These are phyloP conservation scores for Gamsiella multidivaricata DNA, from an alignment of 192 early-diverging fungal species.

Conservation along the genomic window DNA sequence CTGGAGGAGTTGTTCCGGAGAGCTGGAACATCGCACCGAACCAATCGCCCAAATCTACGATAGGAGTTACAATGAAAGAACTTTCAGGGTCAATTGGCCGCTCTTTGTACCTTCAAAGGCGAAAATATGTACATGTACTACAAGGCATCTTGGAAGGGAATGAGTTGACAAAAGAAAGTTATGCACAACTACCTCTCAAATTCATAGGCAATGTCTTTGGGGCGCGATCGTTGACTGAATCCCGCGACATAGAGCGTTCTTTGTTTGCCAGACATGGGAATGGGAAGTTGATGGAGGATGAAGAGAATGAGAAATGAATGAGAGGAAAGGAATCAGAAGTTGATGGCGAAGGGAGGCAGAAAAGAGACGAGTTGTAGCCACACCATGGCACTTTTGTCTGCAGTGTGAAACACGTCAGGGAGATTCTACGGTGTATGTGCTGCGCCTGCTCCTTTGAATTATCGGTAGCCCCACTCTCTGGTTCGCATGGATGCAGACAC, in stretches of 20 bases:
- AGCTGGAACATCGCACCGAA: constrained; percentile 89
- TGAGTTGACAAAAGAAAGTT: not conserved
- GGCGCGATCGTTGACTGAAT: constrained; percentile 79
- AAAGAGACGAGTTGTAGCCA: not conserved
- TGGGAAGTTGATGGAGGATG: not conserved
- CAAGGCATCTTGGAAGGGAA: not conserved
- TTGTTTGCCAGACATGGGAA: constrained; percentile 24
- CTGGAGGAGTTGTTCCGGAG: constrained; percentile 69
- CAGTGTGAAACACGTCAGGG: constrained; percentile 6
- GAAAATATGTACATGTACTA: no score
- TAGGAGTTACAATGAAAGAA: no score
- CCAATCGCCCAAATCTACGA: constrained; percentile 80
- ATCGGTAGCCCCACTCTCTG: no score
- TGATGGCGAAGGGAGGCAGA: not conserved
- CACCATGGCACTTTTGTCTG: not conserved
- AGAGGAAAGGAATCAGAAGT: not conserved
- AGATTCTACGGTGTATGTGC: not conserved
- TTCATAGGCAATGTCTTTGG: constrained; percentile 93
- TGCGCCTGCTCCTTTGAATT: not conserved
- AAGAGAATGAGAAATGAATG: not conserved
- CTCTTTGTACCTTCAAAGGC: no score
- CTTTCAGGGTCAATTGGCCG: no score
- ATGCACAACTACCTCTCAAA: constrained; percentile 91
- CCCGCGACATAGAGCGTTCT: constrained; percentile 89
- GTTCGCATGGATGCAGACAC: no score